These are phyloP conservation scores for Tulasnella sp. DNA, from an alignment of 768 basidiomycete genomes.

Conservation along the genomic window DNA sequence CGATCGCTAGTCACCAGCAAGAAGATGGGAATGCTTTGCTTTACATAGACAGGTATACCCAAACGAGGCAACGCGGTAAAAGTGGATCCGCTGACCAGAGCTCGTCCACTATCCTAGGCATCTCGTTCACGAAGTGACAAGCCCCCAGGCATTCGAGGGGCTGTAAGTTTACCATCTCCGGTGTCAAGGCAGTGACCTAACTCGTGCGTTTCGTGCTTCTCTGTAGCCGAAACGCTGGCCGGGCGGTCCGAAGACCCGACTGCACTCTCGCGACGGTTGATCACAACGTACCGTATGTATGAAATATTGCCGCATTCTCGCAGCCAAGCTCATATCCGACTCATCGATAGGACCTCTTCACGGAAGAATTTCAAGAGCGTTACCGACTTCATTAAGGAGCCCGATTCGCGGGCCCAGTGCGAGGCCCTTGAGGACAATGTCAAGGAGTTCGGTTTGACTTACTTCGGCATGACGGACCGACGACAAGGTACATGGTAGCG, in stretches of 20 bases:
- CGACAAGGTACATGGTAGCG: conserved; percentile 70
- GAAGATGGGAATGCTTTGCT: conserved; percentile 75
- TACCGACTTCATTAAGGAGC: conserved; percentile 70
- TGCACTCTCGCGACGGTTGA: conserved; percentile 87
- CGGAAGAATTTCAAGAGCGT: conserved; percentile 72
- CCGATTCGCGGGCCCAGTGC: conserved; percentile 81
- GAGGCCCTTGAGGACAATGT: conserved; percentile 82
- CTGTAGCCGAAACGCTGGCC: conserved; percentile 54
- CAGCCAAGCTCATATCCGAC: background rate
- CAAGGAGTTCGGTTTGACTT: conserved; percentile 85
- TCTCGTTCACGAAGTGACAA: conserved; percentile 88
- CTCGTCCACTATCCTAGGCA: conserved; percentile 40
- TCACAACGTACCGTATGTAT: conserved; percentile 77
- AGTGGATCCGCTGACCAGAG: background rate
- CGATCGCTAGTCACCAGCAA: conserved; percentile 39
- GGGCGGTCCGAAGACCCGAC: conserved; percentile 77
- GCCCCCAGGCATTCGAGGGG: conserved; percentile 88
- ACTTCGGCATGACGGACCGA: conserved; percentile 85
- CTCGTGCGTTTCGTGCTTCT: background rate
- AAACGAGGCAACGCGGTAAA: background rate
- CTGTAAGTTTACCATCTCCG: conserved; percentile 37
- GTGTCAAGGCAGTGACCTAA: background rate
- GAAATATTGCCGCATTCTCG: background rate
- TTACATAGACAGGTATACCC: conserved; percentile 72
- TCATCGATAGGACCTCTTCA: conserved; percentile 53